Evolutionary conservation across 495 filamentous ascomycete genomes (phyloP).

Genomic region (Glarea lozoyensis): DNA sequence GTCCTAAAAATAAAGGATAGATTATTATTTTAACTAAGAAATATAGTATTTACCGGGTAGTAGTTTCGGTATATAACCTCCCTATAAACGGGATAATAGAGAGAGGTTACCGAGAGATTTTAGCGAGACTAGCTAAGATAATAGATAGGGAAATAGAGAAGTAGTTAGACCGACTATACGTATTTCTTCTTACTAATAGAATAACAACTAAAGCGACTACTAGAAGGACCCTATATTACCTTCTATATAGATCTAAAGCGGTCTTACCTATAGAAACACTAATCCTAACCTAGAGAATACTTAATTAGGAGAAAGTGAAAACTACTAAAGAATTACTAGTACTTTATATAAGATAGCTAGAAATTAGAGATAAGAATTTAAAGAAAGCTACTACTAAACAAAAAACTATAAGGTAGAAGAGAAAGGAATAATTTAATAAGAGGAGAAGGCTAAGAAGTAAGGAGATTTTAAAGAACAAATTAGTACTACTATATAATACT

Average conservation of each 20-base stretch:
- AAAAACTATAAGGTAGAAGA: neutral
- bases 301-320: neutral
- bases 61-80: neutral
- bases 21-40: neutral
- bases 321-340: neutral
- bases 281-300: neutral
- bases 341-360: neutral
- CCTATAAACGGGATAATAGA: neutral
- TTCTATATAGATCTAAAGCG: neutral
- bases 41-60: neutral
- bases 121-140: neutral
- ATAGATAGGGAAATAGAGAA: neutral
- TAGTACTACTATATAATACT: constrained; percentile 1
- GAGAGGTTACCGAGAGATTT: neutral
- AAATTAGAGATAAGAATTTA: neutral
- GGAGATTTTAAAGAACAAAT: neutral
- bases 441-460: neutral
- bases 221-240: neutral
- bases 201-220: neutral
- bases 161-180: neutral
- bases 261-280: neutral
- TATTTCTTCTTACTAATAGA: neutral
- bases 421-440: neutral
- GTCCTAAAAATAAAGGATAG: neutral
- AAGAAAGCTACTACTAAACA: neutral